Evolutionary conservation across 768 basidiomycete genomes (phyloP), one percentile per base, ranked within the genome.

Genomic region (Rhizopogon vesiculosus): DNA sequence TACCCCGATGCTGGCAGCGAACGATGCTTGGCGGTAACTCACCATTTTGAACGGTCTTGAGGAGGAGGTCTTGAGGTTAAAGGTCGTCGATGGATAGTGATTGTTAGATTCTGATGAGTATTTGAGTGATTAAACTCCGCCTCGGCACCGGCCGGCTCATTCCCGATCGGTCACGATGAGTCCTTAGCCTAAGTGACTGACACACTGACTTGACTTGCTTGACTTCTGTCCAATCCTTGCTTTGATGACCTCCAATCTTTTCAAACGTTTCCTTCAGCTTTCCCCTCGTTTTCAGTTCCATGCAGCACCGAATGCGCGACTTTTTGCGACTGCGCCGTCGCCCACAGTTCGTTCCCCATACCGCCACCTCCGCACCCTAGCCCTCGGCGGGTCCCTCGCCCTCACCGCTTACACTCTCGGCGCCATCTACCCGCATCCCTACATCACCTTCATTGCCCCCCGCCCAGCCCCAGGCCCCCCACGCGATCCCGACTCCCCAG

Each of bases 391-490:
- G 38, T 54, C 60, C 2, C 51, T 63, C 44, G 63, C 67, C 3
- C 7, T 66, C 38, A 58, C 69, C 1, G 62, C 75, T 10, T 83
- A 83, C 62, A 68, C 74, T 9, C 40, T 73, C 2, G 91, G 91
- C 8, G 77, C 87, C 5, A 70, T 91, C 59, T 91, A 85, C 63
- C 91, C 89, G 6, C 91, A 86, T 6, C 70, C 78, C 0, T 67
- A 87, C 28, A 64, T 87, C 39, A 76, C 84, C 18, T 78, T 91
- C 51, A 72, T 96, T 25, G 88, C 86, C 45, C 93, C 94, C 3
- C 79, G 88, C 9, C 75, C 81, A 0, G 89, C 92, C 0, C 89
- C 93, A 0, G 81, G 87, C 0, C 89, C 92, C 0, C 81, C 79
- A 18, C 18, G 57, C 1, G 76, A 78, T 31, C 77, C 74, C 12